A percentile compares a stretch with the other conserved stretches of the same genome.
Evolutionary conservation across 768 basidiomycete genomes (phyloP).

Genomic region (Mycena epipterygia): DNA sequence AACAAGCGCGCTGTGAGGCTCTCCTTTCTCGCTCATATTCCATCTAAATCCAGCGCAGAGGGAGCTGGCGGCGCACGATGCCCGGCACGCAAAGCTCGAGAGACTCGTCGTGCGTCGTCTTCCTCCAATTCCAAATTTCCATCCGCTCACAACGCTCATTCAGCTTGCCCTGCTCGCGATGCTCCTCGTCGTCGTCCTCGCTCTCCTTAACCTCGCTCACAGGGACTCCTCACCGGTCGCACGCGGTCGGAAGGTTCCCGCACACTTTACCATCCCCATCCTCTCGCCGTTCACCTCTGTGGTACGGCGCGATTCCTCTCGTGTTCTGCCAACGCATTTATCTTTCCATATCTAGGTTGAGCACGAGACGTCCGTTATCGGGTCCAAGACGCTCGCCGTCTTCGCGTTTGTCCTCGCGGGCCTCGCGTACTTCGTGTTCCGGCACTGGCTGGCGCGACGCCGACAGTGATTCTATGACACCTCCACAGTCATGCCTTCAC

Average conservation of each 20-base stretch:
- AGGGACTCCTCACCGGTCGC: constrained; percentile 43
- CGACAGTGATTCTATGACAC: background rate
- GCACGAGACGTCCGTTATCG: constrained; percentile 75
- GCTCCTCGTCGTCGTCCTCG: constrained; percentile 51
- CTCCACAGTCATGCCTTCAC: background rate
- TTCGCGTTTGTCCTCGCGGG: constrained; percentile 56
- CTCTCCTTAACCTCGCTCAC: constrained; percentile 52
- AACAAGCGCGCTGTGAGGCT: constrained; percentile 62
- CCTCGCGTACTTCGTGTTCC: constrained; percentile 58
- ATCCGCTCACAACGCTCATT: background rate
- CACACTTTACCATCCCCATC: constrained; percentile 84
- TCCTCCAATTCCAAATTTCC: background rate
- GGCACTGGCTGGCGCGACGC: constrained; percentile 52
- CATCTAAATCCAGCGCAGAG: constrained; percentile 49
- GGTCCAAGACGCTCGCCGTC: constrained; percentile 59
- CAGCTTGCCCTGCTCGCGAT: constrained; percentile 51
- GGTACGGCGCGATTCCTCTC: constrained; percentile 51
- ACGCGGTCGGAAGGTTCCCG: constrained; percentile 48
- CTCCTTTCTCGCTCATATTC: background rate
- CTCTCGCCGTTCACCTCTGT: constrained; percentile 86
- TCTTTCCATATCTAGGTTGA: constrained; percentile 72
- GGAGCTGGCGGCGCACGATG: constrained; percentile 61
- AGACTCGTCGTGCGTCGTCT: constrained; percentile 61
- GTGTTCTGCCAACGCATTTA: background rate
- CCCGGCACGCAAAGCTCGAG: constrained; percentile 65